These are phyloP conservation scores for Hippophae tibetana DNA, from an alignment of 306 rosid genomes.

Conservation along the genomic window DNA sequence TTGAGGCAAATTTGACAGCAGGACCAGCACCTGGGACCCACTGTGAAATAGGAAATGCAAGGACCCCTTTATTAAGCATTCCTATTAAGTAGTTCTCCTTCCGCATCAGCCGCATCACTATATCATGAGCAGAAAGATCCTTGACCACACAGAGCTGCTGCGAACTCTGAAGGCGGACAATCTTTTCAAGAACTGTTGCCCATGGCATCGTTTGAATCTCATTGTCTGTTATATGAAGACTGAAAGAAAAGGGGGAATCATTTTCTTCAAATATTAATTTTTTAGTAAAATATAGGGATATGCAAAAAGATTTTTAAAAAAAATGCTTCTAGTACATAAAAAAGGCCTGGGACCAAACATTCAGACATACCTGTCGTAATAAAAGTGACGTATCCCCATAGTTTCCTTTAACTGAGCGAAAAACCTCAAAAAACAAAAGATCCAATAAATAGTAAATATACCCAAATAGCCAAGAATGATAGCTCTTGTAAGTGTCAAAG, in stretches of 20 bases:
- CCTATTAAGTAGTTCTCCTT: conserved; percentile 94
- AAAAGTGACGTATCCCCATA: conserved; percentile 70
- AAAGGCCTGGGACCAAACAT: background rate
- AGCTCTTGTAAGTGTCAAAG: conserved; percentile 57
- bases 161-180: conserved; percentile 63
- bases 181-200: conserved; percentile 80
- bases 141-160: conserved; percentile 71
- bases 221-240: conserved; percentile 72
- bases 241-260: conserved; percentile 30
- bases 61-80: conserved; percentile 88
- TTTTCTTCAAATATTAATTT: conserved; percentile 10
- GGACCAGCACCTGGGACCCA: conserved; percentile 96
- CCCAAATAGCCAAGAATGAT: conserved; percentile 82
- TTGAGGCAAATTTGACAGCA: conserved; percentile 30
- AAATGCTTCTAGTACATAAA: background rate
- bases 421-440: conserved; percentile 86
- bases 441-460: conserved; percentile 76
- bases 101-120: conserved; percentile 92
- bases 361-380: conserved; percentile 49
- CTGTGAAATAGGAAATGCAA: conserved; percentile 79
- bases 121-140: conserved; percentile 87
- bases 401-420: conserved; percentile 71
- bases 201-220: conserved; percentile 89
- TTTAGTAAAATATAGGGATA: too few relatives aligned
- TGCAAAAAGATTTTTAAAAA: too few relatives aligned